Evolutionary conservation across 2,329 filamentous ascomycete species (phyloP), one percentile per base, ranked within the genome.

Genomic region (Ophiostoma populinum): DNA sequence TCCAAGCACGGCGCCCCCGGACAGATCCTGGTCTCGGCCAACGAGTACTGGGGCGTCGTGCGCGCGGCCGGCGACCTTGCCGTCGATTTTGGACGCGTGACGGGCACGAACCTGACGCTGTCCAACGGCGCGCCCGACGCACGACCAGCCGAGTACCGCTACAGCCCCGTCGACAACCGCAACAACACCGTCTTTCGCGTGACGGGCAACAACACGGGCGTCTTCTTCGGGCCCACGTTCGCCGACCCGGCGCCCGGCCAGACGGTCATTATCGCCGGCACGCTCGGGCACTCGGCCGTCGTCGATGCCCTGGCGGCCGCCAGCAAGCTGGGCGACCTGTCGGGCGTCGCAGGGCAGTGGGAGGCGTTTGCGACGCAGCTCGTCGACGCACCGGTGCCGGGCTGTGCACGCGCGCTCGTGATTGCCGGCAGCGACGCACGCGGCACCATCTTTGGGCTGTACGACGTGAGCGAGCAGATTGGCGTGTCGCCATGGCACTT

Each of bases 391-490:
- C 75, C 75, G 0, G 50, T 74, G 10, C 57, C 63, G 2, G 70
- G 67, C 15, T 64, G 69, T 17, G 47, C 61, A 1, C 58, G 59
- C 40, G 75, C 75, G 2, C 57, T 81, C 13, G 68, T 81, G 2
- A 72, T 83, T 49, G 73, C 68, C 21, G 76, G 73, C 9, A 75
- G 68, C 47, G 75, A 81, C 49, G 52, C 59, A 3, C 60, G 75
- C 41, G 74, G 73, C 11, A 68, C 72, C 2, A 78, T 82, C 36
- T 82, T 67, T 45, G 77, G 77, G 9, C 56, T 79, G 15, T 82
- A 82, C 53, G 74, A 76, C 43, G 52, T 81, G 32, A 77, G 71
- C 16, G 75, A 80, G 52, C 75, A 81, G 49, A 80, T 81, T 38
- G 77, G 77, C 18, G 74, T 81, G 10, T 76, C 70, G 21, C 75